Percentiles rank a stretch among this genome's conserved stretches.
Evolutionary conservation across 1,284 basidiomycete genomes (phyloP).

Genomic region (Sporisorium scitamineum): DNA sequence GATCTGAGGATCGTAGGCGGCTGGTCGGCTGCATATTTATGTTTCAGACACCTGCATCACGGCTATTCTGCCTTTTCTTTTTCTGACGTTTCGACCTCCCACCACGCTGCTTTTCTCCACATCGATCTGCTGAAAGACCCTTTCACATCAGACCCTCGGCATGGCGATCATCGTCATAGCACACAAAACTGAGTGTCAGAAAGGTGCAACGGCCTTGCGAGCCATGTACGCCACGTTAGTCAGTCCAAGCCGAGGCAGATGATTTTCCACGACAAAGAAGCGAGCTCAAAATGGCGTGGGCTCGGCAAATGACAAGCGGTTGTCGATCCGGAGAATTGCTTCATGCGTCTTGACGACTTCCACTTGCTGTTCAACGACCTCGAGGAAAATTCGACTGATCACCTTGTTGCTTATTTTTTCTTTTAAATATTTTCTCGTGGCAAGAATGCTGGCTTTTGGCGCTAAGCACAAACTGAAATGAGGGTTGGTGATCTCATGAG

Average conservation of each 20-base stretch:
- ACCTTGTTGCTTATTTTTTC: not conserved
- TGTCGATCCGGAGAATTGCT: conserved; percentile 11
- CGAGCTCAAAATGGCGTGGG: not conserved
- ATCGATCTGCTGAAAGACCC: not conserved
- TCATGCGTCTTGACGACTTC: conserved; percentile 2
- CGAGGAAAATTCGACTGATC: conserved; percentile 1
- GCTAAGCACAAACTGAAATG: no score
- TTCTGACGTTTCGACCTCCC: not conserved
- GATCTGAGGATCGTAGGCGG: not conserved
- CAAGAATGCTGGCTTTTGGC: no score
- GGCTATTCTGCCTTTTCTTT: not conserved
- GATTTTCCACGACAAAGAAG: not conserved
- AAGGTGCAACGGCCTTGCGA: no score
- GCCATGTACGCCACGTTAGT: no score
- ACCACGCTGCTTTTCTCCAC: not conserved
- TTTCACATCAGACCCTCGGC: not conserved
- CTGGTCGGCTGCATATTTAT: not conserved
- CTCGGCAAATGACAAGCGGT: not conserved
- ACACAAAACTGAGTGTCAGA: not conserved
- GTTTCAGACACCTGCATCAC: not conserved
- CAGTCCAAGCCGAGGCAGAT: not conserved
- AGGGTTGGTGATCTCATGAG: no score
- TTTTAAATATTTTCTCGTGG: not conserved
- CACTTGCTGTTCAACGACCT: not conserved
- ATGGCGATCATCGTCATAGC: not conserved